Evolutionary conservation across 129 eudicot species (phyloP), one percentile per base, ranked within the genome.

Genomic region (Flaveria sonorensis): DNA sequence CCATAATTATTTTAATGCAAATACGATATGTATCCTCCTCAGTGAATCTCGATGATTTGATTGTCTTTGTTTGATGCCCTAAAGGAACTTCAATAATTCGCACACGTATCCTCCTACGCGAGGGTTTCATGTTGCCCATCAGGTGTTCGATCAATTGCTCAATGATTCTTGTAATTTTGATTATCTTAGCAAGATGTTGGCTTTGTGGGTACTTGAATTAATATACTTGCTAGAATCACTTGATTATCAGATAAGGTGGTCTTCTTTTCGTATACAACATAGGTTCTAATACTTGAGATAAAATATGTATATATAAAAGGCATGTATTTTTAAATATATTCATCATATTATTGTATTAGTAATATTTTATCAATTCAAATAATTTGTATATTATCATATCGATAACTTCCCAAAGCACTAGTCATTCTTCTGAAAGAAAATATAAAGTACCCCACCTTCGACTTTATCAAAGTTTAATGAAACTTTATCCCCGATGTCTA

Each of bases 61-160:
- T 14, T 15, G 47, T 28, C 10, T 52, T 52, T 50, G 48, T 32
- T 52, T 30, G 65, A 39, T 71, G 13, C 50, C 40, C 40, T 4
- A 0, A 36, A 36, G 40, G 40, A 36, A 36, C 65, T 71, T 71
- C 64, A 32, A 28, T 51, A 51, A 1, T 52, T 52, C 30, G 10
- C 47, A 16, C 8, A 26, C 13, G 16, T 6, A 23, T 1, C 15
- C 19, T 14, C 36, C 36, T 45, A 42, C 47, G 68, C 10, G 39
- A 65, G 75, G 4, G 6, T 60, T 78, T 56, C 53, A 24, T 53
- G 6, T 30, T 79, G 72, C 83, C 51, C 56, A 26, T 72, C 56
- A 64, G 16, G 42, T 61, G 82, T 71, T 79, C 42, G 78, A 79
- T 62, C 48, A 62, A 3, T 32, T 19, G 77, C 19, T 78, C 28